Conservation (phyloP, 306 rosid genomes). For the Sesbania bispinosa region DNA sequence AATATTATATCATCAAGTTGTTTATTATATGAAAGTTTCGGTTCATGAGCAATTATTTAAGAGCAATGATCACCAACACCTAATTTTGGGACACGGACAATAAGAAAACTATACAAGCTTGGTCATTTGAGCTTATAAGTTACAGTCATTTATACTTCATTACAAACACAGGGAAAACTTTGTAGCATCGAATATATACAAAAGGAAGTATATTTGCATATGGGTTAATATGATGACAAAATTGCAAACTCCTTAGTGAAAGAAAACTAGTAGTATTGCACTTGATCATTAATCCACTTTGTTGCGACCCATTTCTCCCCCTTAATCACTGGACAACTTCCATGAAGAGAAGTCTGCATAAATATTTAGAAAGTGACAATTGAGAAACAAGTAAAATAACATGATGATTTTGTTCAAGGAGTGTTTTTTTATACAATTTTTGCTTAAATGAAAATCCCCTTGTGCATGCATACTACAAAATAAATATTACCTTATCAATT, state of each 20-base stretch:
- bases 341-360: constrained; percentile 62
- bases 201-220: not conserved
- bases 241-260: not conserved
- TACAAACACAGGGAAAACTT: not conserved
- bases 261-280: constrained; percentile 21
- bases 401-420: not conserved
- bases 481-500: constrained; percentile 49
- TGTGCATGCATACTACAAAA: not conserved
- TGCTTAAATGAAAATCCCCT: not conserved
- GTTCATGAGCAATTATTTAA: no score
- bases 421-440: not conserved
- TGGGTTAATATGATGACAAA: not conserved
- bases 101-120: not conserved
- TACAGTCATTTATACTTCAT: not conserved
- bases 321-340: constrained; percentile 66
- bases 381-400: not conserved
- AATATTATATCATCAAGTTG: no score
- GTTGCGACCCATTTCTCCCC: constrained; percentile 80
- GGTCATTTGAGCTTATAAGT: not conserved
- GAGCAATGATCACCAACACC: not conserved
- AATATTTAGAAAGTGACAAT: constrained; percentile 1
- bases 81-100: not conserved
- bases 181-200: not conserved
- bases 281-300: constrained; percentile 56
- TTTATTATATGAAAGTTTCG: no score